These are phyloP conservation scores for Arctium minus DNA, from an alignment of 129 eudicot species.

Conservation along the genomic window DNA sequence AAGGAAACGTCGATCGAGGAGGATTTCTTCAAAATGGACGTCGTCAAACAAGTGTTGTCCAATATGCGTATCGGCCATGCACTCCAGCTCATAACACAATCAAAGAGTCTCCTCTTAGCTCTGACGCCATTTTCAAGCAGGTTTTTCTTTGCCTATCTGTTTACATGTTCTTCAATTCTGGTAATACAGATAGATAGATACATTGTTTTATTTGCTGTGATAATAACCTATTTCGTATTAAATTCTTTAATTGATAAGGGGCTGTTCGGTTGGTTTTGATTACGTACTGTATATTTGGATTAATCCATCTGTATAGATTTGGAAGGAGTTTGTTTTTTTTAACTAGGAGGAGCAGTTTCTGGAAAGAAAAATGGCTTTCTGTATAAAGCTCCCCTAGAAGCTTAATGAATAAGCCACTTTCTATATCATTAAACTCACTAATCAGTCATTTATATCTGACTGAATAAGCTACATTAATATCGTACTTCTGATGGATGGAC, in stretches of 20 bases:
- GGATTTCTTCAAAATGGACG: not conserved
- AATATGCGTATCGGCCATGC: constrained; percentile 51
- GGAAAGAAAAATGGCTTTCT: no score
- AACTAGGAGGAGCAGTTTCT: no score
- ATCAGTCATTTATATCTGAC: no score
- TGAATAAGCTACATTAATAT: not conserved
- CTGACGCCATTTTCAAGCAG: constrained; percentile 81
- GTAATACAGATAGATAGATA: not conserved
- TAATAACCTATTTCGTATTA: not conserved
- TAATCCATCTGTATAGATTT: no score
- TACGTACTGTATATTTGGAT: no score
- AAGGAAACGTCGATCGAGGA: not conserved
- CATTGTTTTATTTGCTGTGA: not conserved
- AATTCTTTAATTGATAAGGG: not conserved
- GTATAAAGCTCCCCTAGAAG: no score
- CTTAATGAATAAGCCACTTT: no score
- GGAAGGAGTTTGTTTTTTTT: no score
- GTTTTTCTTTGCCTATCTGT: constrained; percentile 9
- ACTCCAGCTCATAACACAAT: constrained; percentile 69
- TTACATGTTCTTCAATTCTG: not conserved
- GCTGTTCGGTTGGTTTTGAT: no score
- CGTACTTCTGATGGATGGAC: not conserved
- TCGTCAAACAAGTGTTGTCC: constrained; percentile 11
- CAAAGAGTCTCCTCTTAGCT: constrained; percentile 80
- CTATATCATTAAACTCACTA: no score